A percentile compares a stretch with the other conserved stretches of the same genome.
Conservation (phyloP, 2,329 filamentous ascomycete genomes). For the Trematosphaeria pertusa region DNA sequence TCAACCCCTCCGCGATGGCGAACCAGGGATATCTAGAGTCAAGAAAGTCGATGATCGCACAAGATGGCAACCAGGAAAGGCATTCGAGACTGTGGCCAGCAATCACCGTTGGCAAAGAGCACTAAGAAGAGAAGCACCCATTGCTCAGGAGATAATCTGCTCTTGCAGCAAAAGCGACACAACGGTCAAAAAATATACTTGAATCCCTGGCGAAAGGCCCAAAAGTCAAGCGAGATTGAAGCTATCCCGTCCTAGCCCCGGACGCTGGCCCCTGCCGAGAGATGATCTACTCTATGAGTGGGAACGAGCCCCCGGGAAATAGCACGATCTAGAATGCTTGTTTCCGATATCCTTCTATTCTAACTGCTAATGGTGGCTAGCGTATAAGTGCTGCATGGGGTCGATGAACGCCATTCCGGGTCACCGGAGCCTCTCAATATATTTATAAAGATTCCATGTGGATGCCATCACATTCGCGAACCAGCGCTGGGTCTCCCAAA, state of each 20-base stretch:
- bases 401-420: conserved; percentile 28
- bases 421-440: conserved; percentile 26
- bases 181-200: too few relatives aligned
- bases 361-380: conserved; percentile 23
- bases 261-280: conserved; percentile 36
- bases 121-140: too few relatives aligned
- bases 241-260: too few relatives aligned
- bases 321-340: conserved; percentile 32
- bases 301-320: conserved; percentile 23
- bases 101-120: too few relatives aligned
- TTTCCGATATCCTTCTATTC: conserved; percentile 29
- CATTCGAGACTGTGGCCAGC: too few relatives aligned
- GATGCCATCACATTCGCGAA: not conserved
- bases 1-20: conserved; percentile 9
- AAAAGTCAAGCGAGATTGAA: too few relatives aligned
- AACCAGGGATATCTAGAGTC: too few relatives aligned
- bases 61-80: too few relatives aligned
- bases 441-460: conserved; percentile 14
- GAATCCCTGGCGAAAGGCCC: too few relatives aligned
- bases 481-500: conserved; percentile 3
- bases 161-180: too few relatives aligned
- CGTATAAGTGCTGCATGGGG: conserved; percentile 11
- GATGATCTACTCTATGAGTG: conserved; percentile 30
- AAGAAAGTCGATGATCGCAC: too few relatives aligned
- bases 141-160: too few relatives aligned